Evolutionary conservation across 441 rosid species (phyloP).

Genomic region (Mallotus repandus): DNA sequence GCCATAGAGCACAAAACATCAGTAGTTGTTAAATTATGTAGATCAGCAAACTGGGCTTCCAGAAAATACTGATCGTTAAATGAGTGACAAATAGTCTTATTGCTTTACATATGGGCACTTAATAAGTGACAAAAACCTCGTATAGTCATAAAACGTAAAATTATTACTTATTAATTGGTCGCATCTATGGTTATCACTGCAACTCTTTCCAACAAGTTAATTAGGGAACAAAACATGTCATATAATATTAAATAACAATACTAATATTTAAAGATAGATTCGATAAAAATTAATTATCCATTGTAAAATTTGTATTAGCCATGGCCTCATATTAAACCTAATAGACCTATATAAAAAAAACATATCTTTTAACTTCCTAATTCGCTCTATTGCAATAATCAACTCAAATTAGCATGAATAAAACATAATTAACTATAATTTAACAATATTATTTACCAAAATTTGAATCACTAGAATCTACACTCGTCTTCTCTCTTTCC

Average conservation of each 20-base stretch:
- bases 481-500: not conserved
- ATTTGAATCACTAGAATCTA: slow-evolving; percentile 3
- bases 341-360: not conserved
- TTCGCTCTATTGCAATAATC: not conserved
- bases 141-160: too few relatives aligned
- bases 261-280: not conserved
- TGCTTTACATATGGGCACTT: too few relatives aligned
- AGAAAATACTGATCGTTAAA: not conserved
- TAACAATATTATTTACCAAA: not conserved
- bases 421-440: not conserved
- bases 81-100: too few relatives aligned
- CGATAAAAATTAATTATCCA: not conserved
- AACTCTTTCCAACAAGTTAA: slow-evolving; percentile 1
- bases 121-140: too few relatives aligned
- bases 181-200: not conserved
- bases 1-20: too few relatives aligned
- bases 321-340: not conserved
- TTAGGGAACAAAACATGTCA: not conserved
- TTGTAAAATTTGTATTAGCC: too few relatives aligned
- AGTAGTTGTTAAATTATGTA: too few relatives aligned
- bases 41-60: too few relatives aligned
- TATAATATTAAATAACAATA: not conserved
- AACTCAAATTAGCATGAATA: not conserved
- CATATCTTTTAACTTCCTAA: not conserved
- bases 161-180: too few relatives aligned